These are phyloP conservation scores for Lyophyllum decastes DNA, from an alignment of 768 basidiomycete species.

Conservation along the genomic window DNA sequence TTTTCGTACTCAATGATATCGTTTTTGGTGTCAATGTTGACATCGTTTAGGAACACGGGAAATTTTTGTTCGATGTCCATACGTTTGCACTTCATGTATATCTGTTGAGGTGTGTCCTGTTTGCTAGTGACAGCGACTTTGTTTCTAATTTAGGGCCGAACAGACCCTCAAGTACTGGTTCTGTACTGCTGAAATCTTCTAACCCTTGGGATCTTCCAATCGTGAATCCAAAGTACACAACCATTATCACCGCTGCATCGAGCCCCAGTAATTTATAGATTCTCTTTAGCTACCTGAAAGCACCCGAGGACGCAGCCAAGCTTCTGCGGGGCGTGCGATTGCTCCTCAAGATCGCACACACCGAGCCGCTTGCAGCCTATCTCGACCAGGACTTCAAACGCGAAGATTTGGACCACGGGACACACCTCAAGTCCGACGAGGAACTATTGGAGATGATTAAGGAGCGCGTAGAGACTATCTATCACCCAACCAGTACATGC, in stretches of 20 bases:
- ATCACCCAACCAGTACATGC: slow-evolving; percentile 47
- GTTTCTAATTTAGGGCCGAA: not conserved
- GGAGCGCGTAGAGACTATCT: slow-evolving; percentile 44
- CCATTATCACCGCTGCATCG: not conserved
- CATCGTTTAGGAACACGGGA: slow-evolving; percentile 34
- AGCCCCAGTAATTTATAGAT: not conserved
- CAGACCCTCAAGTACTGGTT: slow-evolving; percentile 42
- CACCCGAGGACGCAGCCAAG: slow-evolving; percentile 36
- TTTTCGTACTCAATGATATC: not conserved
- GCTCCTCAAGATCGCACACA: slow-evolving; percentile 33
- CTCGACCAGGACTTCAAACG: slow-evolving; percentile 31
- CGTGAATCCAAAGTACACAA: slow-evolving; percentile 39
- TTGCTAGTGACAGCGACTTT: not conserved
- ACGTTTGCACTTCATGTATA: slow-evolving; percentile 38
- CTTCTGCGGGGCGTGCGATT: slow-evolving; percentile 39
- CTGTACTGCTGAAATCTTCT: slow-evolving; percentile 35
- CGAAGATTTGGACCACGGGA: slow-evolving; percentile 36
- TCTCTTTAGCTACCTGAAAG: slow-evolving; percentile 36
- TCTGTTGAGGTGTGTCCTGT: slow-evolving; percentile 31
- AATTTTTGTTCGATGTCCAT: slow-evolving; percentile 36
- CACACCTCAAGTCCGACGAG: slow-evolving; percentile 34
- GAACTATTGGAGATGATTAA: slow-evolving; percentile 40
- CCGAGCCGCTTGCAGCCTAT: slow-evolving; percentile 32
- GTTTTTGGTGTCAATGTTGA: not conserved
- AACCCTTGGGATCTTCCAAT: slow-evolving; percentile 36